These are phyloP conservation scores for Nepenthes mirabilis DNA, from an alignment of 148 eudicot species.

Conservation along the genomic window DNA sequence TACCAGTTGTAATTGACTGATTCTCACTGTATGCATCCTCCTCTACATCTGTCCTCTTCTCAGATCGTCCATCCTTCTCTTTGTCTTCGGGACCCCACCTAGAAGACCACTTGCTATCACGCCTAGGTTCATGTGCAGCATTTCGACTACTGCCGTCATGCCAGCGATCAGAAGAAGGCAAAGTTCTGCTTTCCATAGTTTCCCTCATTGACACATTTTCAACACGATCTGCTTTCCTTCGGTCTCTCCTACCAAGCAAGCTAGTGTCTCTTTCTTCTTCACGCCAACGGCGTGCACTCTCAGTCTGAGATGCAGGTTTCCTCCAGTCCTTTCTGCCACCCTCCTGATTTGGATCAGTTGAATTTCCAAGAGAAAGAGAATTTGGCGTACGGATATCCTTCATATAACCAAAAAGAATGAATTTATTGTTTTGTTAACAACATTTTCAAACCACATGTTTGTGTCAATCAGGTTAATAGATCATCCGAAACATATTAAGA, in stretches of 20 bases:
- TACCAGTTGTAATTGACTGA: slow-evolving; percentile 34
- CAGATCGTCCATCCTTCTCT: slow-evolving; percentile 64
- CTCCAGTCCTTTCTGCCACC: slow-evolving; percentile 90
- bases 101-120: slow-evolving; percentile 91
- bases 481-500: too few species aligned
- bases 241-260: slow-evolving; percentile 85
- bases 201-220: slow-evolving; percentile 46
- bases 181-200: slow-evolving; percentile 35
- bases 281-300: slow-evolving; percentile 88
- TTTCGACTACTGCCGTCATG: slow-evolving; percentile 51
- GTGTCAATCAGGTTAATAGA: neutral
- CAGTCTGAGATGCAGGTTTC: slow-evolving; percentile 49
- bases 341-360: slow-evolving; percentile 55
- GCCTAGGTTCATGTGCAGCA: slow-evolving; percentile 50
- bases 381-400: slow-evolving; percentile 82
- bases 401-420: neutral
- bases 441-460: neutral
- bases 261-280: slow-evolving; percentile 99
- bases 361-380: slow-evolving; percentile 69
- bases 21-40: slow-evolving; percentile 68
- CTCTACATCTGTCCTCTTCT: slow-evolving; percentile 55
- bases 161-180: slow-evolving; percentile 70
- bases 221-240: slow-evolving; percentile 60
- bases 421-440: neutral
- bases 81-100: slow-evolving; percentile 98